Percentiles rank a stretch among this genome's conserved stretches.
Evolutionary conservation across 2,329 filamentous ascomycete species (phyloP).

Genomic region (Lizonia empirigonia): DNA sequence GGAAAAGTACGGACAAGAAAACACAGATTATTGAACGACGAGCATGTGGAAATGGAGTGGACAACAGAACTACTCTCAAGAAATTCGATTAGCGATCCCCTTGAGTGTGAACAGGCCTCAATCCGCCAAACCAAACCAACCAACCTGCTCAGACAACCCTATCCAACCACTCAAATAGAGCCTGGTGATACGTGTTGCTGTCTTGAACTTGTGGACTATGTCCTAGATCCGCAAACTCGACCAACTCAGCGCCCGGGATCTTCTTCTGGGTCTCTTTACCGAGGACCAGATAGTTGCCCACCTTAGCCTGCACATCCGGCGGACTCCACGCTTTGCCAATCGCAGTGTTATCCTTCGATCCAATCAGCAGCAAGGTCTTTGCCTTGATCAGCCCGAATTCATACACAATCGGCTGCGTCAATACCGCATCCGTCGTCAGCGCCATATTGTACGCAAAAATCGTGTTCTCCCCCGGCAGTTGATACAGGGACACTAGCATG

Average conservation of each 20-base stretch:
- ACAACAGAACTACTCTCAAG: too few relatives aligned
- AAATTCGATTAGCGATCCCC: too few relatives aligned
- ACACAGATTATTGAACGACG: background rate
- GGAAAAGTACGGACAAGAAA: background rate
- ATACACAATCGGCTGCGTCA: constrained; percentile 59
- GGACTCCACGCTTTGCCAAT: constrained; percentile 59
- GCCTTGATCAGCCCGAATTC: constrained; percentile 56
- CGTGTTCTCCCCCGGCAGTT: constrained; percentile 48
- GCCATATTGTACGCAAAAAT: constrained; percentile 57
- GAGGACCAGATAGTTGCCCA: constrained; percentile 59
- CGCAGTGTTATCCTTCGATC: constrained; percentile 60
- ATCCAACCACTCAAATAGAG: constrained; percentile 54
- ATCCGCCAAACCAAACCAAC: too few relatives aligned
- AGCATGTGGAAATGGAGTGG: too few relatives aligned
- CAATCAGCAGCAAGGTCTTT: constrained; percentile 57
- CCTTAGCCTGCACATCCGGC: constrained; percentile 27
- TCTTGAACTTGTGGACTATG: constrained; percentile 62
- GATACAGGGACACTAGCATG: constrained; percentile 61
- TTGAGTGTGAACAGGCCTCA: too few relatives aligned
- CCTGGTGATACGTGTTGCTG: constrained; percentile 55
- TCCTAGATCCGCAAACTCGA: constrained; percentile 57
- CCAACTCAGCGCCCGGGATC: constrained; percentile 53
- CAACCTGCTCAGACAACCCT: background rate
- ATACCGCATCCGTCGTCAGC: constrained; percentile 60
- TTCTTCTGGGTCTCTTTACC: constrained; percentile 53